Evolutionary conservation across 1,284 basidiomycete genomes (phyloP), one percentile per base, ranked within the genome.

Genomic region (Sphaerobolus stellatus): DNA sequence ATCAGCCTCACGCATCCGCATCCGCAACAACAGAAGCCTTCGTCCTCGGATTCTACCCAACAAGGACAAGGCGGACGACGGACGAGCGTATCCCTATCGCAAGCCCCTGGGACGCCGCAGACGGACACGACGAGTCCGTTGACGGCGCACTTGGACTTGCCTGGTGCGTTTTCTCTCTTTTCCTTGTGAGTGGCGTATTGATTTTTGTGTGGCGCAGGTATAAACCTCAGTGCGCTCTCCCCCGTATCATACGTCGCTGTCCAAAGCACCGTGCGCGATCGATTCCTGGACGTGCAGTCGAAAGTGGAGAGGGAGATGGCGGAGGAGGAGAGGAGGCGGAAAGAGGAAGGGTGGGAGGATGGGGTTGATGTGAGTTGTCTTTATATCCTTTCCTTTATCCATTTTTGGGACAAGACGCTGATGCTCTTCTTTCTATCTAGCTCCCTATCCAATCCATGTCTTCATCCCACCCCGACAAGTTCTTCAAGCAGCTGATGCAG

Each of bases 371-470:
- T 59, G 54, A 50, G 62, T 63, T 59, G 51, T 33, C 11, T 50
- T 52, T 31, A 16, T 44, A 14, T 22, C n/a, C n/a, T n/a, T n/a
- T n/a, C n/a, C n/a, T n/a, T n/a, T n/a, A n/a, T n/a, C n/a, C n/a
- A n/a, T n/a, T n/a, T 43, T 27, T 43, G 20, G 28, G 8, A n/a
- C 3, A 43, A 13, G 13, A 3, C 51, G 18, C 14, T 50, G 27
- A 44, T 48, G 47, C 30, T 52, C 27, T 63, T 66, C 4, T 66
- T 67, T 8, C 67, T 71, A 64, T 62, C 28, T 56, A 66, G 47
- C 16, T 24, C 52, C 30, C 25, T n/a, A n/a, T 20, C 47, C 16
- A 90, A 93, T 55, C 83, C 88, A 33, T 70, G 79, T 41, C 74
- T 61, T 85, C 88, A 62, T 69, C 76, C 8, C 71, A 71, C 1